These are phyloP conservation scores for Pisolithus marmoratus DNA, from an alignment of 768 basidiomycete species.

Conservation along the genomic window DNA sequence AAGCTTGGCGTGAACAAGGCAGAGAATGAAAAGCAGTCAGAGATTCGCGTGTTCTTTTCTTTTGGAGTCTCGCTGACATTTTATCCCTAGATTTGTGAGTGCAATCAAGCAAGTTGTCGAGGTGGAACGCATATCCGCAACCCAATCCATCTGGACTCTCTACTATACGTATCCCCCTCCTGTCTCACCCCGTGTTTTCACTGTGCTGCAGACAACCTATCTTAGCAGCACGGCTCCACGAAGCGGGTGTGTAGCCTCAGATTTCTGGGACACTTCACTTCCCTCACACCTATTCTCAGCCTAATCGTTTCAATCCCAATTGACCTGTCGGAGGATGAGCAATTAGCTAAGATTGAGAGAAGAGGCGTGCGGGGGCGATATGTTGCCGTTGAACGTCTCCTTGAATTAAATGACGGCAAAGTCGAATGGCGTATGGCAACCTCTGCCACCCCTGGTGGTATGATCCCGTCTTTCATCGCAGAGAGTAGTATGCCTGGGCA, in stretches of 20 bases:
- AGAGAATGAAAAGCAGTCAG: slow-evolving; percentile 63
- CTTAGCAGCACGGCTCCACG: slow-evolving; percentile 45
- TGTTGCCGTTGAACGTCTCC: slow-evolving; percentile 60
- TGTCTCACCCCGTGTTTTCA: slow-evolving; percentile 70
- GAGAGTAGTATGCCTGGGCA: slow-evolving; percentile 56
- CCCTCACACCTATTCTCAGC: slow-evolving; percentile 9
- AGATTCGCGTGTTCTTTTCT: neutral
- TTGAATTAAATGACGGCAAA: slow-evolving; percentile 55
- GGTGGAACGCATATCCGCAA: slow-evolving; percentile 59
- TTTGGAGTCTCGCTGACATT: neutral
- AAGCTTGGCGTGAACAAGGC: slow-evolving; percentile 63
- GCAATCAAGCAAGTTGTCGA: slow-evolving; percentile 57
- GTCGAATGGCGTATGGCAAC: slow-evolving; percentile 82
- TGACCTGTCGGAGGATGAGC: slow-evolving; percentile 53
- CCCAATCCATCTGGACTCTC: slow-evolving; percentile 62
- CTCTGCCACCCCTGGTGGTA: slow-evolving; percentile 65
- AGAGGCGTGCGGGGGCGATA: slow-evolving; percentile 64
- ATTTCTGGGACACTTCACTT: neutral
- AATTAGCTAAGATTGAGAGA: slow-evolving; percentile 56
- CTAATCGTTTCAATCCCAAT: slow-evolving; percentile 59
- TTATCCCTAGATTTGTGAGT: slow-evolving; percentile 50
- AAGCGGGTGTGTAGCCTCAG: slow-evolving; percentile 45
- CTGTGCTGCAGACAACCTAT: slow-evolving; percentile 61
- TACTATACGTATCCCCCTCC: slow-evolving; percentile 70
- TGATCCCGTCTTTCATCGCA: slow-evolving; percentile 58